These are phyloP conservation scores for Mycosphaerella sp. DNA, from an alignment of 2,329 filamentous ascomycete genomes.

Conservation along the genomic window DNA sequence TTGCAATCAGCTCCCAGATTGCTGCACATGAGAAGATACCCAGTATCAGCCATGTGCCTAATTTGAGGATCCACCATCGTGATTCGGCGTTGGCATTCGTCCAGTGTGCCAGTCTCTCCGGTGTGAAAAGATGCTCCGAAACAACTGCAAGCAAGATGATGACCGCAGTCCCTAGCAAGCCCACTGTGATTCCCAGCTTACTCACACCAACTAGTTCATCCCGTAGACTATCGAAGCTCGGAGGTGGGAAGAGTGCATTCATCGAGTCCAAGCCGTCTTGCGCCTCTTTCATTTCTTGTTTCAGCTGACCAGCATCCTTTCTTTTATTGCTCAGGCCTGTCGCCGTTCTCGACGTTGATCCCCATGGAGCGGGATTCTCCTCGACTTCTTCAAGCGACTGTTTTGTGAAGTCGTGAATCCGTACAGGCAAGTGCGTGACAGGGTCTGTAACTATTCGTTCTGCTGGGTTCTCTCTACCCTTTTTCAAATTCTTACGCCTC, in stretches of 20 bases:
- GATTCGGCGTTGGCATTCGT: slow-evolving; percentile 8
- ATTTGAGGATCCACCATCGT: slow-evolving; percentile 12
- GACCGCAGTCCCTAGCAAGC: slow-evolving; percentile 30
- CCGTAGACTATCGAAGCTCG: slow-evolving; percentile 43
- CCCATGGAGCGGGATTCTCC: slow-evolving; percentile 42
- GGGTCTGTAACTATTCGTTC: slow-evolving; percentile 63
- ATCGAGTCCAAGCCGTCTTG: slow-evolving; percentile 42
- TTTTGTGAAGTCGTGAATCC: slow-evolving; percentile 62
- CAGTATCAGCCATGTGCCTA: slow-evolving; percentile 22
- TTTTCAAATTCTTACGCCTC: slow-evolving; percentile 47
- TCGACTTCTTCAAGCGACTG: slow-evolving; percentile 50
- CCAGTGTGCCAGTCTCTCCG: slow-evolving; percentile 9
- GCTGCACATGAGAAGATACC: slow-evolving; percentile 12
- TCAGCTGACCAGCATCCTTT: slow-evolving; percentile 42
- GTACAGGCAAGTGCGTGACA: slow-evolving; percentile 63
- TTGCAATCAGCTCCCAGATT: slow-evolving; percentile 23
- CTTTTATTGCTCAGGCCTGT: slow-evolving; percentile 43
- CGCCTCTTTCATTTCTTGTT: slow-evolving; percentile 39
- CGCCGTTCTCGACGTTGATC: slow-evolving; percentile 37
- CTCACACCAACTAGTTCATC: slow-evolving; percentile 43
- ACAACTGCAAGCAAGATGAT: slow-evolving; percentile 32
- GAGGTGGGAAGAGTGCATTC: slow-evolving; percentile 50
- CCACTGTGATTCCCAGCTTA: slow-evolving; percentile 40
- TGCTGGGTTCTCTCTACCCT: slow-evolving; percentile 43
- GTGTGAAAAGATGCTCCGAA: slow-evolving; percentile 20